Percentiles rank a stretch among this genome's conserved stretches.
phyloP scores from a whole-genome alignment of 371 early-diverging fungal genomes.

The Dinochytrium kinnereticum region DNA sequence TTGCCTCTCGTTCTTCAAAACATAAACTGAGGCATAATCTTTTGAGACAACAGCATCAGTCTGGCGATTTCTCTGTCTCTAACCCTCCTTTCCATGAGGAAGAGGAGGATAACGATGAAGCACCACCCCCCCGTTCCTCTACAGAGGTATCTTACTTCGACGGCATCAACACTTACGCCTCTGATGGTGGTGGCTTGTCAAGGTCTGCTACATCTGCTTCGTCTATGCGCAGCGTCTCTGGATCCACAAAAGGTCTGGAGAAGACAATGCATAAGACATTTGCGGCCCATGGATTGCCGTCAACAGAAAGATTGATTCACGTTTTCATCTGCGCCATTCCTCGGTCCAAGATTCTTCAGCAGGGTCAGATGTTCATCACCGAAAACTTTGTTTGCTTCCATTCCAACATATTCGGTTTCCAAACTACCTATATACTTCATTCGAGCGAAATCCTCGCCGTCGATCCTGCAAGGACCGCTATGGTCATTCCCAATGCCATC shows the following conservation, averaged over 20 bases:
- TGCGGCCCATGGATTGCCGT: neutral
- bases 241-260: neutral
- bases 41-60: neutral
- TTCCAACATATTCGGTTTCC: conserved; percentile 93
- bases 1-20: neutral
- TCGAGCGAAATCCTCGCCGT: conserved; percentile 81
- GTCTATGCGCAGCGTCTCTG: neutral
- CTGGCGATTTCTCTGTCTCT: no score
- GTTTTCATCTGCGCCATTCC: conserved; percentile 80
- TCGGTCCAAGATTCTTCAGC: conserved; percentile 83
- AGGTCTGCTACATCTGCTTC: neutral
- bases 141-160: neutral
- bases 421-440: conserved; percentile 82
- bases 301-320: conserved; percentile 1
- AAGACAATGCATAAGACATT: conserved; percentile 5
- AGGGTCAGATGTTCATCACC: conserved; percentile 88
- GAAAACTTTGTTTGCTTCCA: conserved; percentile 83
- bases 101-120: neutral
- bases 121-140: neutral
- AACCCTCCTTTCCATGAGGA: neutral
- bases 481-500: conserved; percentile 86
- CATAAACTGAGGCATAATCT: neutral
- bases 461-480: conserved; percentile 80
- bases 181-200: neutral
- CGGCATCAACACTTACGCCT: neutral